Conservation (phyloP, 129 eudicot species). For the Pulicaria dysenterica region DNA sequence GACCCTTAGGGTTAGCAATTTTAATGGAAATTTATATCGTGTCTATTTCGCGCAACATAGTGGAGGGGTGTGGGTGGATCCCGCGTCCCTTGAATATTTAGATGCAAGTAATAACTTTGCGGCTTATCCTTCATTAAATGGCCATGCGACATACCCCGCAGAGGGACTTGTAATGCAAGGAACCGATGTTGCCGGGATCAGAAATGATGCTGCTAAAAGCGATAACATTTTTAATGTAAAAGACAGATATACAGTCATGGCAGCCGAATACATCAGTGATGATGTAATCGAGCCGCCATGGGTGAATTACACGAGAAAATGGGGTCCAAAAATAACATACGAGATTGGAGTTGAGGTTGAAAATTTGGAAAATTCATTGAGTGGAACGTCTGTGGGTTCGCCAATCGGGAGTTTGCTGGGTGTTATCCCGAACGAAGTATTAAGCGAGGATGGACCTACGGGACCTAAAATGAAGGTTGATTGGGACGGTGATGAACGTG, state of each 20-base stretch:
- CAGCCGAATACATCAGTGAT: slow-evolving; percentile 43
- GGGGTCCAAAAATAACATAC: slow-evolving; percentile 63
- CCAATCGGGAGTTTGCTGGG: slow-evolving; percentile 38
- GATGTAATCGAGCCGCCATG: slow-evolving; percentile 49
- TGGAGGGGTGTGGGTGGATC: slow-evolving; percentile 60
- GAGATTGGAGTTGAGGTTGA: slow-evolving; percentile 36
- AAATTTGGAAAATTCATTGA: slow-evolving; percentile 29
- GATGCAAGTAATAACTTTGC: slow-evolving; percentile 41
- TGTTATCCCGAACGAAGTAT: slow-evolving; percentile 49
- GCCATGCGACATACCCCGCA: slow-evolving; percentile 56
- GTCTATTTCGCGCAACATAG: slow-evolving; percentile 70
- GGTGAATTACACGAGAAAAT: slow-evolving; percentile 51
- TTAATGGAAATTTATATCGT: slow-evolving; percentile 51
- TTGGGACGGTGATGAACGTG: slow-evolving; percentile 68
- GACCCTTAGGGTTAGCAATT: slow-evolving; percentile 69
- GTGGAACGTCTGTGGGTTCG: slow-evolving; percentile 24
- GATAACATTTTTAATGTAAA: slow-evolving; percentile 32
- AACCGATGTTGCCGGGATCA: slow-evolving; percentile 39
- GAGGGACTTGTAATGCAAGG: slow-evolving; percentile 55
- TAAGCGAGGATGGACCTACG: slow-evolving; percentile 59
- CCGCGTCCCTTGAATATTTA: slow-evolving; percentile 46
- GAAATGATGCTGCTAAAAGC: slow-evolving; percentile 50
- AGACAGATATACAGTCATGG: slow-evolving; percentile 37
- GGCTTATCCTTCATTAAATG: slow-evolving; percentile 59
- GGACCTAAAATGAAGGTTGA: slow-evolving; percentile 63